phyloP scores from a whole-genome alignment of 345 rosid genomes.

The Aquilaria malaccensis region DNA sequence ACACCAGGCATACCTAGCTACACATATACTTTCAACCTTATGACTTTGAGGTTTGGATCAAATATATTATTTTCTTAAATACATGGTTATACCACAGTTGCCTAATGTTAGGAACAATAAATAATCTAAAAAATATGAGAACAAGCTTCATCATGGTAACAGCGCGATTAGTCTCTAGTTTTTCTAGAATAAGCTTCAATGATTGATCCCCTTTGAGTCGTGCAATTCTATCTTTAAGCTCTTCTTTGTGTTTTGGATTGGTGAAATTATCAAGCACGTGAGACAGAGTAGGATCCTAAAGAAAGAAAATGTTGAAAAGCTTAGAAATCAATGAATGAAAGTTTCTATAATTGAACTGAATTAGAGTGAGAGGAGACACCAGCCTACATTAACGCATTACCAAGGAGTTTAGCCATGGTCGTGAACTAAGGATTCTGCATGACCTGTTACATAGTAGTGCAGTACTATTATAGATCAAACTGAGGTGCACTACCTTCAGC shows the following conservation, averaged over 20 bases:
- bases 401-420: constrained; percentile 97
- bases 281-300: constrained; percentile 95
- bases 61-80: no score
- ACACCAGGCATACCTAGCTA: no score
- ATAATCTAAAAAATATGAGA: no score
- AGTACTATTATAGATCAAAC: constrained; percentile 73
- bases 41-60: no score
- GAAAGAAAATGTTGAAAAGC: constrained; percentile 5
- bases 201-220: constrained; percentile 80
- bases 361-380: not conserved
- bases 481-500: constrained; percentile 50
- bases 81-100: no score
- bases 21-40: no score
- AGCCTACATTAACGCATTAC: constrained; percentile 86
- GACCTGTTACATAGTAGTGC: constrained; percentile 87
- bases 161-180: constrained; percentile 89
- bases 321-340: constrained; percentile 9
- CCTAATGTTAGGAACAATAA: no score
- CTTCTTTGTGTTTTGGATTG: constrained; percentile 75
- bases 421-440: constrained; percentile 95
- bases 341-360: not conserved
- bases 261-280: constrained; percentile 78
- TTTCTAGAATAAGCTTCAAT: constrained; percentile 80
- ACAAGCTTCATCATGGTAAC: constrained; percentile 84
- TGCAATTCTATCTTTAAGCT: constrained; percentile 84